Evolutionary conservation across 2,329 filamentous ascomycete species (phyloP).

Genomic region (Trichothecium sympodiale): DNA sequence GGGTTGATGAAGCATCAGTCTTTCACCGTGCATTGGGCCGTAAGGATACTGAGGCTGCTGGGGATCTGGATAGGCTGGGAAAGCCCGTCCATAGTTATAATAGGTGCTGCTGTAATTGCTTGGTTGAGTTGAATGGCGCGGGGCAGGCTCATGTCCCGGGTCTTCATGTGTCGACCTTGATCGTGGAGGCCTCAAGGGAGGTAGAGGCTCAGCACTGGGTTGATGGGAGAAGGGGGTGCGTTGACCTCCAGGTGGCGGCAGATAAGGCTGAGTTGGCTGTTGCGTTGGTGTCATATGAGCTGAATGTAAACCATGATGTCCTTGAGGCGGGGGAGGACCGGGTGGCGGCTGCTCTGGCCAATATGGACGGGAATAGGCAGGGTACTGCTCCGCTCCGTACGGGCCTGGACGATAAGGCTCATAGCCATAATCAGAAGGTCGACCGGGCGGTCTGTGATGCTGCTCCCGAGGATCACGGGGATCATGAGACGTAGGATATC

Average conservation of each 20-base stretch:
- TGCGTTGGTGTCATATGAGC: too few species aligned
- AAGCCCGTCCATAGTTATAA: constrained; percentile 16
- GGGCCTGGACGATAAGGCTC: constrained; percentile 18
- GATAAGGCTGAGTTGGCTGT: constrained; percentile 13
- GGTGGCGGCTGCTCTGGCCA: constrained; percentile 21
- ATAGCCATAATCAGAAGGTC: constrained; percentile 20
- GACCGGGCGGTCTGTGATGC: constrained; percentile 14
- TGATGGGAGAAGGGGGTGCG: constrained; percentile 24
- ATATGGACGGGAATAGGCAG: constrained; percentile 20
- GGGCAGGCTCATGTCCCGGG: constrained; percentile 17
- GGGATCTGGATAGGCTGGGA: constrained; percentile 16
- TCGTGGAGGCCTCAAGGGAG: constrained; percentile 26
- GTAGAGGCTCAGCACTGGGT: constrained; percentile 22
- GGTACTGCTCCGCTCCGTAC: constrained; percentile 16
- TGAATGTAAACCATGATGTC: too few species aligned
- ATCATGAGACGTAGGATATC: constrained; percentile 3
- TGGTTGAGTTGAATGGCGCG: constrained; percentile 15
- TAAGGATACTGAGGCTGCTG: constrained; percentile 10
- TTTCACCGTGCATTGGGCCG: too few species aligned
- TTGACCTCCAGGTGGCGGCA: constrained; percentile 11
- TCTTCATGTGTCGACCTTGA: constrained; percentile 22
- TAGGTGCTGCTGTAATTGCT: constrained; percentile 19
- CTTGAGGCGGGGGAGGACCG: constrained; percentile 1
- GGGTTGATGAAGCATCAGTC: too few species aligned
- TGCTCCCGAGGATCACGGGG: constrained; percentile 13